Evolutionary conservation across 2,329 filamentous ascomycete species (phyloP).

Genomic region (Pestalotiopsis sp.): DNA sequence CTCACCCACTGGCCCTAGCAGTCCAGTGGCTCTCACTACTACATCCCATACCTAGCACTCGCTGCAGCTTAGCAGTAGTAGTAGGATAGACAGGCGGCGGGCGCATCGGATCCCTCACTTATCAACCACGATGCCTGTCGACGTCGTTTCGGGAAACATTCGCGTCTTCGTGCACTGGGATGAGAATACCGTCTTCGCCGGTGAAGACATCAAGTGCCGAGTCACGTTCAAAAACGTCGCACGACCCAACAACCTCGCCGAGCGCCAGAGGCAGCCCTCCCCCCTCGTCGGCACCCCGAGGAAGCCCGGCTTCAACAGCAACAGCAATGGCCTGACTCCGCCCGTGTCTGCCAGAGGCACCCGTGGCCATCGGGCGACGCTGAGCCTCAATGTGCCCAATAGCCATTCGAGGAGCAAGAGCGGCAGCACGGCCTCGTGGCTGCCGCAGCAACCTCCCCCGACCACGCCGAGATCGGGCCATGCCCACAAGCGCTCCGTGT

Average conservation of each 20-base stretch:
- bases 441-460: conserved; percentile 27
- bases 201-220: conserved; percentile 92
- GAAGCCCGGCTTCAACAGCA: conserved; percentile 41
- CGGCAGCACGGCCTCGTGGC: conserved; percentile 50
- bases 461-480: conserved; percentile 42
- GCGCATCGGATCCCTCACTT: neutral
- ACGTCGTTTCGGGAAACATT: conserved; percentile 65
- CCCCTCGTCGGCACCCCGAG: conserved; percentile 39
- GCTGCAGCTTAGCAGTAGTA: neutral
- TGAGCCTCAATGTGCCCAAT: conserved; percentile 63
- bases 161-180: conserved; percentile 96
- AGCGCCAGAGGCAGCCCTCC: conserved; percentile 40
- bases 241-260: conserved; percentile 37
- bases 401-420: conserved; percentile 43
- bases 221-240: conserved; percentile 94
- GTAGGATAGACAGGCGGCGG: neutral
- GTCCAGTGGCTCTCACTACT: conserved; percentile 1
- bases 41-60: neutral
- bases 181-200: conserved; percentile 91
- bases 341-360: conserved; percentile 48
- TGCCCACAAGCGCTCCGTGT: conserved; percentile 74
- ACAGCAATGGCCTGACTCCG: conserved; percentile 46
- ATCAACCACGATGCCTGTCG: conserved; percentile 46
- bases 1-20: conserved; percentile 2
- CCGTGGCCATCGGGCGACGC: conserved; percentile 66